Evolutionary conservation across 2,329 filamentous ascomycete genomes (phyloP), one percentile per base, ranked within the genome.

Genomic region (Ophioceras dolichostomum): DNA sequence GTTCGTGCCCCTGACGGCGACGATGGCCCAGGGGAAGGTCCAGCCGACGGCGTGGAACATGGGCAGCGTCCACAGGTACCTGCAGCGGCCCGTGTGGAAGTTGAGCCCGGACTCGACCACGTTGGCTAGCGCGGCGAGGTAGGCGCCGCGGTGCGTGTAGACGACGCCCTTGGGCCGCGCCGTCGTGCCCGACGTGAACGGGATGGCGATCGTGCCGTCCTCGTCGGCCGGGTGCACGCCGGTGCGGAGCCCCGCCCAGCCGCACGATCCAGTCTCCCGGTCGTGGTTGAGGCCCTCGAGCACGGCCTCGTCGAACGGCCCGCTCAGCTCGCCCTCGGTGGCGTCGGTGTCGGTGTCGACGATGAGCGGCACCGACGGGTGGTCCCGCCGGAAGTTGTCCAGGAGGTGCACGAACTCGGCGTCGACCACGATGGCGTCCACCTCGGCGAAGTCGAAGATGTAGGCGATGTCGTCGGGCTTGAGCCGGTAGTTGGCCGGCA

Each of bases 131-230:
- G 86, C 69, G 1, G 86, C 89, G 10, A 98, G 68, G 53, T 96
- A 98, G 7, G 76, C 77, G 4, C 88, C 83, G 33, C 91, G 73
- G 56, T 96, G 85, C 2, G 86, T 95, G 53, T 83, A 95, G 39
- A 94, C 78, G 3, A 95, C 89, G 5, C 91, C 91, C 57, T 98
- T 96, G 2, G 91, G 91, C 21, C 73, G 69, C 1, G 88, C 87
- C 0, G 91, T 96, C 1, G 91, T 96, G 4, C 89, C 89, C 20
- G 83, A 91, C 0, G 91, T 98, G 56, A 96, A 96, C 1, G 89
- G 85, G 39, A 98, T 76, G 3, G 88, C 86, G 42, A 96, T 71
- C 47, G 85, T 71, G 42, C 76, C 77, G 46, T 94, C 81, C 55
- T 98, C 91, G 48, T 86, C 70, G 3, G 39, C 41, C 19, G 41